Conservation (phyloP, 1,139 yeast genomes). For the Debaryomyces psychrophilus region DNA sequence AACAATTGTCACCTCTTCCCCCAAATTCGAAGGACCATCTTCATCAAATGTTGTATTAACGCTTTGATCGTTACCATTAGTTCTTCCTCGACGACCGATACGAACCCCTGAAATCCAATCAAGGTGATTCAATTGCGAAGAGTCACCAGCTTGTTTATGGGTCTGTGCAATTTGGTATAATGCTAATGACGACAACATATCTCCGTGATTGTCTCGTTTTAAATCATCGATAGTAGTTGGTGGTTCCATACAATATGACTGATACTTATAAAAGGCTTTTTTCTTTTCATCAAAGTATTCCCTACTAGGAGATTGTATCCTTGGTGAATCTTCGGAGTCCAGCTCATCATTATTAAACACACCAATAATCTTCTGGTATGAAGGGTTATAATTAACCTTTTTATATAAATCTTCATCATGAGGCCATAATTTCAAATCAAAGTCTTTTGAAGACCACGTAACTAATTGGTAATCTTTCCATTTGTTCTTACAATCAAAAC, state of each 20-base stretch:
- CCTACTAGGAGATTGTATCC: neutral
- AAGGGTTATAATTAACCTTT: conserved; percentile 57
- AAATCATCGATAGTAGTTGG: conserved; percentile 40
- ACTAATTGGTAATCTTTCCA: conserved; percentile 87
- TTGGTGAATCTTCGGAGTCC: conserved; percentile 20
- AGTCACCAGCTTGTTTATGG: conserved; percentile 27
- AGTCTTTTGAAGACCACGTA: conserved; percentile 87
- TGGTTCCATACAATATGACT: conserved; percentile 45
- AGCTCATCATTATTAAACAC: conserved; percentile 22
- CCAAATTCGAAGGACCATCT: conserved; percentile 68
- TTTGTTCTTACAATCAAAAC: conserved; percentile 47
- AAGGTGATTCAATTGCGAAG: conserved; percentile 62
- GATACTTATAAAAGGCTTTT: conserved; percentile 26
- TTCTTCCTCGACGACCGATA: conserved; percentile 50
- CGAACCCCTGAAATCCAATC: conserved; percentile 95
- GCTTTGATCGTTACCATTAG: conserved; percentile 39
- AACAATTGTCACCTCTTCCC: conserved; percentile 87
- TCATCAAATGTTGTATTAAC: conserved; percentile 24
- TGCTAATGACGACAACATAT: conserved; percentile 40
- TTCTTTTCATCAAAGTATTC: conserved; percentile 10
- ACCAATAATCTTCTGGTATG: conserved; percentile 34
- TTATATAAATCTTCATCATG: conserved; percentile 61
- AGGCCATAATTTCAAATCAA: conserved; percentile 84
- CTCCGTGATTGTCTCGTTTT: conserved; percentile 36
- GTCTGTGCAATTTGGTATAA: conserved; percentile 37